Base-by-base conservation (phyloP, 345 rosid species). In the Dimocarpus longan region DNA sequence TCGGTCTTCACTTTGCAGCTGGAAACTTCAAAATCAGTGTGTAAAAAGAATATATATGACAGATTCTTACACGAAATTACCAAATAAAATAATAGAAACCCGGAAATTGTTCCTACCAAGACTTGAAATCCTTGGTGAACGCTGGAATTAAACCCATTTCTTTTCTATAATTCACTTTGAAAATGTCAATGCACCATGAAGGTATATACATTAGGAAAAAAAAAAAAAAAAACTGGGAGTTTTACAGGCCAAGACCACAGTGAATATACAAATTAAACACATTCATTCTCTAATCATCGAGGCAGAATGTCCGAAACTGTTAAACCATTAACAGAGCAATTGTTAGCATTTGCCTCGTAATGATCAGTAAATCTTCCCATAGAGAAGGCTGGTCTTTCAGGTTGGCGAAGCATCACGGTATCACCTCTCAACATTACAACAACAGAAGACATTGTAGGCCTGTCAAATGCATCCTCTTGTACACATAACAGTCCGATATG, bases 401-500 rank as follows among this genome's bases (percentile, higher is more conserved):
- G 90, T 10, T 70, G 39, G 0, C 81, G 81, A 72, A 89, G 85
- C 19, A 85, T 75, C 66, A 77, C 26, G 6, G 80, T 71, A 4
- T 87, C 80, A 69, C 84, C 88, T 66, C 37, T 80, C 75, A 92
- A 65, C 89, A 88, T 87, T 37, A 71, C 40, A 65, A 87, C 81
- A 6, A 89, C 86, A 8, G 74, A 68, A 11, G 91, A 78, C 87
- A 92, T 82, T 5, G 85, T 79, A 0, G 97, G 93, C 73, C 93
- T 85, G 64, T 84, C 84, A 19, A 54, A 74, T 16, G 92, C 86
- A 76, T 91, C 90, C 85, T 87, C 88, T 71, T 92, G 93, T 57
- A 88, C 94, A 73, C 96, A 92, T 39, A 92, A 69, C 42, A 92
- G 77, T 5, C 93, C 93, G 1, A 93, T 86, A 56, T 88, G 91